Evolutionary conservation across 2,329 filamentous ascomycete species (phyloP), one percentile per base, ranked within the genome.

Genomic region (Trichoderma simmonsii): DNA sequence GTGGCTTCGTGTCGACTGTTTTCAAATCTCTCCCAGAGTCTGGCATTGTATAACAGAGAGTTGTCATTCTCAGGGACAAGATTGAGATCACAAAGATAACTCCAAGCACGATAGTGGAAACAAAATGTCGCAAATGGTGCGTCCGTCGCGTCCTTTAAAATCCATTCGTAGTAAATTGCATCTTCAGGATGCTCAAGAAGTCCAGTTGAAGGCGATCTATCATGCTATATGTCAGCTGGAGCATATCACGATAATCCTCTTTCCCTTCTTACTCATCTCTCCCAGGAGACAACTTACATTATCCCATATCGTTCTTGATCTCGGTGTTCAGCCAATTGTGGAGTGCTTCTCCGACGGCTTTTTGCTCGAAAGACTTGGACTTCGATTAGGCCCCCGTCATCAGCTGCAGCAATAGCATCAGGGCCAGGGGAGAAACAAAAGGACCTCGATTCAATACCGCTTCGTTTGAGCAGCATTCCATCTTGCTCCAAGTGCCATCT

Each of bases 101-200:
- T 80, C 84, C 83, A 85, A 7, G 85, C 87, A 34, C 87, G 84
- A 74, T 90, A 90, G 72, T 90, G 86, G 73, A 89, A 88, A 30
- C 82, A 82, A 73, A 89, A 90, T 0, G 83, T 84, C 5, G 84
- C 84, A 73, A 84, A 89, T 0, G 88, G 88, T 2, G 77, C 80
- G 57, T 88, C 84, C 69, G 82, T 86, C 0, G 86, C 78, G 71
- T 90, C 88, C 26, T 83, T 76, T 4, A 90, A 79, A 57, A 82
- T 78, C 79, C 85, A 90, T 73, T 87, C 82, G 74, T 86, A 89
- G 77, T 83, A 89, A 12, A 78, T 82, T 12, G 84, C 82, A 59
- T 86, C 82, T 74, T 88, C 81, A 3, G 87, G 86, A 21, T 81
- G 81, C 21, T 88, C 84, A 3, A 89, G 71, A 7, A 89, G 79